Evolutionary conservation across 2,329 filamentous ascomycete species (phyloP).

Genomic region (Phialophora tarda): DNA sequence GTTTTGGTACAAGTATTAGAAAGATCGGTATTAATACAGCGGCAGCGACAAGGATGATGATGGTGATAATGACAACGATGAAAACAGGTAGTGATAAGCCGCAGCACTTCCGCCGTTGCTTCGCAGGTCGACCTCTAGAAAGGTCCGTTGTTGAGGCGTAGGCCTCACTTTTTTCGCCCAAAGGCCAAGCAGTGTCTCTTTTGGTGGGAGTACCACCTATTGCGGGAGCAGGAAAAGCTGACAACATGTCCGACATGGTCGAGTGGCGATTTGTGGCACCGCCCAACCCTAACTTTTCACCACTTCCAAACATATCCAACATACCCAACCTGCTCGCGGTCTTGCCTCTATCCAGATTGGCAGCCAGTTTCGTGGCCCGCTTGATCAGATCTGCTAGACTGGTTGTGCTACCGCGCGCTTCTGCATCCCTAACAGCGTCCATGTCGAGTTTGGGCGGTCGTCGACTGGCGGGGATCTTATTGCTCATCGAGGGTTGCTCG

Average conservation of each 20-base stretch:
- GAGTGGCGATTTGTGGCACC: conserved; percentile 48
- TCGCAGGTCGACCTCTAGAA: conserved; percentile 39
- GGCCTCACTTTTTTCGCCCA: conserved; percentile 44
- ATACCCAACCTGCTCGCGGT: conserved; percentile 65
- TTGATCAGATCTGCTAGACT: conserved; percentile 90
- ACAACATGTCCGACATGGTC: conserved; percentile 68
- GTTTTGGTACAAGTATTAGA: conserved; percentile 62
- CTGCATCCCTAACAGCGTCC: conserved; percentile 77
- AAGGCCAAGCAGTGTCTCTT: conserved; percentile 47
- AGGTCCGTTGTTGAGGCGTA: conserved; percentile 32
- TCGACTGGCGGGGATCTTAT: conserved; percentile 47
- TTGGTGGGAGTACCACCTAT: conserved; percentile 54
- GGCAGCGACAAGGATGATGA: conserved; percentile 75
- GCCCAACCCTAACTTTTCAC: conserved; percentile 39
- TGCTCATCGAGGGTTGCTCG: conserved; percentile 45
- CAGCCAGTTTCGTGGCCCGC: conserved; percentile 82
- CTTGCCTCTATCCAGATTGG: conserved; percentile 83
- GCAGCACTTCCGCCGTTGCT: conserved; percentile 69
- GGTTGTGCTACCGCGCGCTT: conserved; percentile 85
- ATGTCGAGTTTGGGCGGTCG: conserved; percentile 78
- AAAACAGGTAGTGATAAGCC: conserved; percentile 83
- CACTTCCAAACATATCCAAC: conserved; percentile 53
- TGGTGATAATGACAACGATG: conserved; percentile 66
- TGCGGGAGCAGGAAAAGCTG: conserved; percentile 66
- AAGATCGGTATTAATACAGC: conserved; percentile 80